Evolutionary conservation across 2,329 filamentous ascomycete genomes (phyloP).

Genomic region (Hirsutella rhossiliensis): DNA sequence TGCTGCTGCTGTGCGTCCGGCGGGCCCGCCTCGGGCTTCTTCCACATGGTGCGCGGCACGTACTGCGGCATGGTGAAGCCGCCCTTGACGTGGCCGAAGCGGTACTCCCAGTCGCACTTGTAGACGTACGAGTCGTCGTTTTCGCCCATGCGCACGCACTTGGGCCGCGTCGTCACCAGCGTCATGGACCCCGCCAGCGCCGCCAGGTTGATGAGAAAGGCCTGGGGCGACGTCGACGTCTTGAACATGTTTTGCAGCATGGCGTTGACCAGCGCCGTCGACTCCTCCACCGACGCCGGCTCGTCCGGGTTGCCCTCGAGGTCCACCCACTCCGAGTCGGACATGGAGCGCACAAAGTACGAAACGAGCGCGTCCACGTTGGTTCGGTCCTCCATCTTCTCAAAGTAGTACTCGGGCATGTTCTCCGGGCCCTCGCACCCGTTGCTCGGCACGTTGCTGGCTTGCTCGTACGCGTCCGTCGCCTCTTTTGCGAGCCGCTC

Average conservation of each 20-base stretch:
- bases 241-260: constrained; percentile 41
- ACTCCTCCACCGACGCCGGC: constrained; percentile 37
- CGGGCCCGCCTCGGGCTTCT: constrained; percentile 12
- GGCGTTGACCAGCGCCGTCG: constrained; percentile 37
- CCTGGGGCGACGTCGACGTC: constrained; percentile 36
- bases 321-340: constrained; percentile 40
- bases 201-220: constrained; percentile 47
- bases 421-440: constrained; percentile 5
- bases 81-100: constrained; percentile 39
- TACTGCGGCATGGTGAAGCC: constrained; percentile 39
- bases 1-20: neutral
- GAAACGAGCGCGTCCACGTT: constrained; percentile 46
- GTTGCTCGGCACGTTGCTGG: constrained; percentile 1
- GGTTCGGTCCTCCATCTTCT: constrained; percentile 31
- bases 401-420: constrained; percentile 20
- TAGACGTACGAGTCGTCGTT: constrained; percentile 32
- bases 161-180: constrained; percentile 30
- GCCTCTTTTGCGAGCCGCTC: constrained; percentile 10
- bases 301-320: constrained; percentile 28
- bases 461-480: constrained; percentile 8
- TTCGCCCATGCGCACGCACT: constrained; percentile 31
- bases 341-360: constrained; percentile 38
- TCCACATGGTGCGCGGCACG: constrained; percentile 31
- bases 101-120: constrained; percentile 41
- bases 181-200: constrained; percentile 41